Conservation (phyloP, 768 basidiomycete genomes). For the Leucocoprinus leucothites region DNA sequence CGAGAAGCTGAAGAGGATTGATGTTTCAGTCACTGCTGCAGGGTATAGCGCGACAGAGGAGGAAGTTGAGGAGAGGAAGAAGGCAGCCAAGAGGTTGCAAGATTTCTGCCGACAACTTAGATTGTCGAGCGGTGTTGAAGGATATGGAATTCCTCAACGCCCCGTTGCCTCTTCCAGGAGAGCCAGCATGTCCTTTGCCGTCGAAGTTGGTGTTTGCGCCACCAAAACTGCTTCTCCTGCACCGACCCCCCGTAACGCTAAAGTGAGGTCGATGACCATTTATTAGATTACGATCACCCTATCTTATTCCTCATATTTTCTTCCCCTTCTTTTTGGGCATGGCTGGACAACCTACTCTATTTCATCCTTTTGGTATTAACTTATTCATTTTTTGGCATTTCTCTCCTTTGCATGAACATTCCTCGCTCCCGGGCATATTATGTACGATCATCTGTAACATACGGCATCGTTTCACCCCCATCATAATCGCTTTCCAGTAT, state of each 20-base stretch:
- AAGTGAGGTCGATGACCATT: conserved; percentile 11
- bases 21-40: conserved; percentile 42
- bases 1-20: conserved; percentile 44
- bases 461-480: too few relatives aligned
- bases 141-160: conserved; percentile 10
- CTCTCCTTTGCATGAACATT: background rate
- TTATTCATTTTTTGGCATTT: conserved; percentile 3
- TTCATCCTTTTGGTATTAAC: background rate
- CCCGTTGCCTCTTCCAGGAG: conserved; percentile 7
- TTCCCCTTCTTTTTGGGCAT: background rate
- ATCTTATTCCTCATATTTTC: background rate
- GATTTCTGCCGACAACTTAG: conserved; percentile 48
- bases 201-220: conserved; percentile 4
- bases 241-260: background rate
- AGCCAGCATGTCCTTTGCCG: conserved; percentile 12
- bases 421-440: background rate
- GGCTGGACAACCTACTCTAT: background rate
- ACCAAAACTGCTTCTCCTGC: background rate
- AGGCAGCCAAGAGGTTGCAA: conserved; percentile 43
- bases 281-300: background rate
- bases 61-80: conserved; percentile 33
- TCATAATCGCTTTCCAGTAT: too few relatives aligned
- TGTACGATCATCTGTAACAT: too few relatives aligned
- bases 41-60: conserved; percentile 25
- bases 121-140: conserved; percentile 34